These are phyloP conservation scores for Candida orba DNA, from an alignment of 805 yeast species.

Conservation along the genomic window DNA sequence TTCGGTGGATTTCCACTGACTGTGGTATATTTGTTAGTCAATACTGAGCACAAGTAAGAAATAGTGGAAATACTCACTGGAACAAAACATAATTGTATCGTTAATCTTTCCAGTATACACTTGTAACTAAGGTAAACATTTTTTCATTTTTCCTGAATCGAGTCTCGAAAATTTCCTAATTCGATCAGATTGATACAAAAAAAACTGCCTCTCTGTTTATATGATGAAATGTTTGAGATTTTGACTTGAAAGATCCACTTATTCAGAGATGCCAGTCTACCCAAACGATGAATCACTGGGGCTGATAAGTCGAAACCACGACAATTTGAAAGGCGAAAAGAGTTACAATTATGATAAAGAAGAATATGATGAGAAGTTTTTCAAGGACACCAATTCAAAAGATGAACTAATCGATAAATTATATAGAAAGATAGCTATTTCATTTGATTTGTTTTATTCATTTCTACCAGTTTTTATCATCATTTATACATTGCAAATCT, in stretches of 20 bases:
- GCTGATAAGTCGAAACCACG: too few relatives aligned
- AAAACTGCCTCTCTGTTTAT: too few relatives aligned
- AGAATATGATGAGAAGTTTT: too few relatives aligned
- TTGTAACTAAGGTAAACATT: too few relatives aligned
- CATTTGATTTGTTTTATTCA: not conserved
- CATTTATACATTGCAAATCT: not conserved
- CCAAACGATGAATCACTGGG: too few relatives aligned
- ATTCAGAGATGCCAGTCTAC: too few relatives aligned
- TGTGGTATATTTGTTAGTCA: not conserved
- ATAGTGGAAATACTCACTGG: conserved; percentile 2
- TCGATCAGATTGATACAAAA: too few relatives aligned
- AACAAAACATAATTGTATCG: conserved; percentile 6
- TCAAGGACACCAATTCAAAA: not conserved
- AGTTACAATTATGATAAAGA: too few relatives aligned
- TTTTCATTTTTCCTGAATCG: not conserved
- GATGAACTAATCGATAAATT: not conserved
- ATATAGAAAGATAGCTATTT: not conserved
- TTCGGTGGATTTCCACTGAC: conserved; percentile 66
- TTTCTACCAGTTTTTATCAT: conserved; percentile 1
- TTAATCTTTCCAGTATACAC: not conserved
- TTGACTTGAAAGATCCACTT: too few relatives aligned
- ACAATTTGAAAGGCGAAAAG: too few relatives aligned
- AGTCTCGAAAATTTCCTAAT: not conserved
- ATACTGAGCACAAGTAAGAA: too few relatives aligned
- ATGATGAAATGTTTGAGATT: too few relatives aligned